Base-by-base conservation (phyloP, 2,329 filamentous ascomycete genomes). In the Ciborinia camelliae region DNA sequence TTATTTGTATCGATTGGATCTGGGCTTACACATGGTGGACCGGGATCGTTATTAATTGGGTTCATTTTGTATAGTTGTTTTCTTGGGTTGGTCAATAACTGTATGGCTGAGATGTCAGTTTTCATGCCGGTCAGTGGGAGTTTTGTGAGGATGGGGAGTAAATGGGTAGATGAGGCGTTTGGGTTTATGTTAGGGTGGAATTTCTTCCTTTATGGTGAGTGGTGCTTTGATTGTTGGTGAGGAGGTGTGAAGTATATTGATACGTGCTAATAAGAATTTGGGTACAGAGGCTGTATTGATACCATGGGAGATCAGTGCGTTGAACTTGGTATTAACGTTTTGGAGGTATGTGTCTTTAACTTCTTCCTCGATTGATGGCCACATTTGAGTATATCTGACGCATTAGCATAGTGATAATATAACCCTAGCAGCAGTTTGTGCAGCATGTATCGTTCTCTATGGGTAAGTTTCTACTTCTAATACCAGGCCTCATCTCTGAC, bases 161-260 rank as follows among this genome's bases (percentile, higher is more conserved):
- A 81, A 39, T 84, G 81, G 66, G 79, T 84, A 23, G 82, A 84
- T 65, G 81, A 83, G 63, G 80, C 82, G 0, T 81, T 83, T 68
- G 81, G 81, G 2, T 83, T 84, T 66, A 81, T 81, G 43, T 73
- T 82, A 32, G 83, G 81, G 0, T 84, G 81, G 82, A 85, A 84
- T 65, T 84, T 84, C 72, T 88, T 85, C 83, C 85, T 88, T 37
- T 87, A 88, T 72, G 84, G 68, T 68, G 39, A 62, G 66, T 62
- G 51, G 18, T 35, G 15, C n/a, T 30, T 32, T 37, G 12, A 14
- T 23, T 18, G 10, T 9, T 10, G 15, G 23, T 6, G 35, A 32
- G 14, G 26, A 23, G 0, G 3, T 20, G n/a, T n/a, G 20, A 15
- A 60, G 1, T 26, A 32, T 50, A 26, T 15, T 4, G 18, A 43